These are phyloP conservation scores for sweet orange (Citrus sinensis) DNA, from an alignment of 345 rosid species.

Conservation along the genomic window DVS_A1.0 CM039163.1:48884001-48884500, in stretches of 20 bases:
- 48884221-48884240: conserved; percentile 98
- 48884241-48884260: conserved; percentile 90
- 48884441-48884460: not conserved
- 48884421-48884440: not conserved
- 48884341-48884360: not conserved
- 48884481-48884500: not conserved
- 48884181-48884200: not conserved
- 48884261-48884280: conserved; percentile 99
- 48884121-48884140: not conserved
- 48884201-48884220: conserved; percentile 55
- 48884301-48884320: conserved; percentile 81
- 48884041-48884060: conserved; percentile 96
- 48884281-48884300: conserved; percentile 93
- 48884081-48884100: conserved; percentile 93
- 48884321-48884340: conserved; percentile 10
- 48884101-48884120: conserved; percentile 68
- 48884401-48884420: not conserved
- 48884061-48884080: conserved; percentile 96
- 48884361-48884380: not conserved
- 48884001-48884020: conserved; percentile 98
- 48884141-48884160: not conserved
- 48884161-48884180: not conserved
- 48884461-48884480: not conserved
- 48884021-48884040: conserved; percentile 99
- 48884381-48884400: not conserved